Base-by-base conservation (phyloP, 2,329 filamentous ascomycete species). In the Paracoccidioides brasiliensis region DNA sequence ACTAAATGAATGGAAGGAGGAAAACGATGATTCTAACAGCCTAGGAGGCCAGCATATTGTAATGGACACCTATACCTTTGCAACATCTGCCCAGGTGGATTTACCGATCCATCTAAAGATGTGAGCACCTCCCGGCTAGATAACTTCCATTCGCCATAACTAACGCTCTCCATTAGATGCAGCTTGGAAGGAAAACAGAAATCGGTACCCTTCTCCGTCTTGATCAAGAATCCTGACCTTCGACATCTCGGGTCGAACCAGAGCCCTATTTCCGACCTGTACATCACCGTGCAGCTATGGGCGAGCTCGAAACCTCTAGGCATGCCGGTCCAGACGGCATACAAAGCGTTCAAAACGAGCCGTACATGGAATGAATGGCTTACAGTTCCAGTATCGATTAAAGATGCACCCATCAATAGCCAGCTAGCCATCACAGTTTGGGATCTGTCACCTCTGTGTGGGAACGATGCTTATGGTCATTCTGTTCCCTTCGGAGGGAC, bases 11-110 rank as follows among this genome's bases (percentile, higher is more conserved):
- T 41, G 5, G 22, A 41, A 40, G 35, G 49, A 32, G 22, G 14
- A 15, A 30, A 41, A 4, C 15, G 22, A 32, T 37, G 15, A 35
- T 52, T 51, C 12, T 41, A 52, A 37, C 10, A 15, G 15, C 49
- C 49, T 35, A 37, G 37, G 41, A 40, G 22, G 35, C 10, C 22
- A 8, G 10, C 15, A 9, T 30, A 10, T 32, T 33, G 22, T 43
- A 28, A 59, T 96, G 89, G 93, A 98, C 73, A 86, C 90, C 53
- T 96, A 95, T 72, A 95, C 90, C 35, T 97, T 97, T 75, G 90
- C 89, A 62, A 88, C 84, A 66, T 95, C 93, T 57, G 86, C 89
- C 61, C 83, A 88, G 70, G 78, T 97, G 63, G 80, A 89, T 63
- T 81, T 90, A 61, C 82, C 86, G 22, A 76, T 84, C 54, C 76